Evolutionary conservation across 1,139 yeast genomes (phyloP).

Genomic region (Saccharomycopsis phalli): DNA sequence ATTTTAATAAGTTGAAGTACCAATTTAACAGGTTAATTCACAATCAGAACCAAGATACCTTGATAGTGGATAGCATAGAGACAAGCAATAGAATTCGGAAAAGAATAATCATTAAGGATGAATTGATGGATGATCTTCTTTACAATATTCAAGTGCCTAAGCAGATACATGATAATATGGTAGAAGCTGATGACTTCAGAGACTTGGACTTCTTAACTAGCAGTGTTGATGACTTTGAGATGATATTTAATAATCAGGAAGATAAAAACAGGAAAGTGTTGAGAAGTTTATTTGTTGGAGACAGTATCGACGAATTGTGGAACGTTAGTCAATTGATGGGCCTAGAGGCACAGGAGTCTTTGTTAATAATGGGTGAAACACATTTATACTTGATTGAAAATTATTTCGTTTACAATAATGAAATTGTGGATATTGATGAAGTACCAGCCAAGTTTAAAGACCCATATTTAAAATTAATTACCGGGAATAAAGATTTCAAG

Average conservation of each 20-base stretch:
- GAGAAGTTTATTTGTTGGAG: conserved; percentile 62
- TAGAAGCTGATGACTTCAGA: no score
- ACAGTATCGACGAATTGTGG: conserved; percentile 60
- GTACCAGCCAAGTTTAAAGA: conserved; percentile 56
- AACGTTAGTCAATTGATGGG: conserved; percentile 70
- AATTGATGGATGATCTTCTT: conserved; percentile 37
- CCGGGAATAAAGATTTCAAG: conserved; percentile 30
- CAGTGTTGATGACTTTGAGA: conserved; percentile 30
- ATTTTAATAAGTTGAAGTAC: conserved; percentile 38
- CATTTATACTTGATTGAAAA: conserved; percentile 62
- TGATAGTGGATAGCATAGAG: conserved; percentile 57
- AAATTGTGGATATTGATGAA: conserved; percentile 60
- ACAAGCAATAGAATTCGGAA: conserved; percentile 58
- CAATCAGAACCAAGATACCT: conserved; percentile 26
- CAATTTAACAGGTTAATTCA: conserved; percentile 36
- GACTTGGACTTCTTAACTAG: conserved; percentile 24
- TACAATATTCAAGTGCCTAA: conserved; percentile 36
- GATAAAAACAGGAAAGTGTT: conserved; percentile 69
- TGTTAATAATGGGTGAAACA: conserved; percentile 55
- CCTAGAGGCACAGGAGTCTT: conserved; percentile 61
- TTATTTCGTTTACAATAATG: conserved; percentile 49
- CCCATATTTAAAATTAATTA: conserved; percentile 53
- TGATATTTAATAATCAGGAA: conserved; percentile 36
- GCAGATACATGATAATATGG: conserved; percentile 7
- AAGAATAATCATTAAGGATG: conserved; percentile 45